Conservation (phyloP, 2,329 filamentous ascomycete species). For the Cryphonectria nitschkei region DNA sequence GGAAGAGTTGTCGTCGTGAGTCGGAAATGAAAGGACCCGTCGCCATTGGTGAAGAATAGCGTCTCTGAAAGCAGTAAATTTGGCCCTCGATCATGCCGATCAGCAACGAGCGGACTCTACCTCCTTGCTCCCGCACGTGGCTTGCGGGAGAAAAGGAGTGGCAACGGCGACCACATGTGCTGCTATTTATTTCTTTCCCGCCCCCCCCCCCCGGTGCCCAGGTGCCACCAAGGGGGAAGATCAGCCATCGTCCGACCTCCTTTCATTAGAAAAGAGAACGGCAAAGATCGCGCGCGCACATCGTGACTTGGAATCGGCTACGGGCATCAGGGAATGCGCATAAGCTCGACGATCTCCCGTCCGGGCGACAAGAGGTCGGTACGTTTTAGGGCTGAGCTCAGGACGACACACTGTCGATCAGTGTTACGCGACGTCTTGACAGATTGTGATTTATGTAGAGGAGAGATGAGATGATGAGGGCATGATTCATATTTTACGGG, state of each 20-base stretch:
- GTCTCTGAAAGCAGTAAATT: neutral
- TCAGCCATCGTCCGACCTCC: neutral
- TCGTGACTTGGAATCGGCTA: neutral
- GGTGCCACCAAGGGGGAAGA: neutral
- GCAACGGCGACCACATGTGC: neutral
- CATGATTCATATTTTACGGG: neutral
- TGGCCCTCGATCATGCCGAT: neutral
- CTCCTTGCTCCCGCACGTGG: neutral
- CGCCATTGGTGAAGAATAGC: neutral
- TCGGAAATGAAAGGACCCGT: neutral
- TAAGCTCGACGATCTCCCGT: constrained; percentile 19
- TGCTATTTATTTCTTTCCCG: neutral
- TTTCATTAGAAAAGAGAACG: neutral
- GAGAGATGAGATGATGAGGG: neutral
- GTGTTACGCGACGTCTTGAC: neutral
- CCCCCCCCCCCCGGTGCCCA: neutral
- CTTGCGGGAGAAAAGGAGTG: neutral
- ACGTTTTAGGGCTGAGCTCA: constrained; percentile 12
- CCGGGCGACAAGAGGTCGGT: neutral
- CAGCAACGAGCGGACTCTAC: neutral
- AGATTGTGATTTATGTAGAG: neutral
- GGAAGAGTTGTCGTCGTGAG: neutral
- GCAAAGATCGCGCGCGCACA: neutral
- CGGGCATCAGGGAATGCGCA: constrained; percentile 1
- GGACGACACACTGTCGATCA: constrained; percentile 14